These are phyloP conservation scores for Lentinus tigrinus DNA, from an alignment of 768 basidiomycete genomes.

Conservation along the genomic window DNA sequence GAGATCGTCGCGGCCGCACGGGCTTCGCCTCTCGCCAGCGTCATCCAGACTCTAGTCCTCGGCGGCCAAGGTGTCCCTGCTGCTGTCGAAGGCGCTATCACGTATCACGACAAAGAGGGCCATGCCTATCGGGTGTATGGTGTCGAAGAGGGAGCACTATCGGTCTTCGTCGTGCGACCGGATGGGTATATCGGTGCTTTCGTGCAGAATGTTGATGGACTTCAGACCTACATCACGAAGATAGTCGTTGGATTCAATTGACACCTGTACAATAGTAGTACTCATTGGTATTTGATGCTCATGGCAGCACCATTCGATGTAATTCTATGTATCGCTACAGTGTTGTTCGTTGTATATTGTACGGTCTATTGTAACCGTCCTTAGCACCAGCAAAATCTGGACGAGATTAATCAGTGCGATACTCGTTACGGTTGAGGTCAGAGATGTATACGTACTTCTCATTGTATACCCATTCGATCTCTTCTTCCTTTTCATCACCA, in stretches of 20 bases:
- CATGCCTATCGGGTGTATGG: slow-evolving; percentile 10
- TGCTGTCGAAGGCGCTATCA: neutral
- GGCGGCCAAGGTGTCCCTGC: neutral
- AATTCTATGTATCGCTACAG: neutral
- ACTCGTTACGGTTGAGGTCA: neutral
- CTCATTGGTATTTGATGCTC: no score
- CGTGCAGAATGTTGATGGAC: neutral
- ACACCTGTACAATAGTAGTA: no score
- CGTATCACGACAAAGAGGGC: slow-evolving; percentile 9
- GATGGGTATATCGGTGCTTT: slow-evolving; percentile 16
- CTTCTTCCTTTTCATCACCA: slow-evolving; percentile 11
- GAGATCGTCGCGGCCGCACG: neutral
- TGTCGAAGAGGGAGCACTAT: neutral
- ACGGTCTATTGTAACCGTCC: neutral
- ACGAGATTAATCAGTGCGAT: neutral
- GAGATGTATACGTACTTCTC: slow-evolving; percentile 15
- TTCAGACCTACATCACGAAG: neutral
- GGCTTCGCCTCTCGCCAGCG: neutral
- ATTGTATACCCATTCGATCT: slow-evolving; percentile 19
- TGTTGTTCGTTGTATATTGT: no score
- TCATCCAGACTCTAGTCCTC: neutral
- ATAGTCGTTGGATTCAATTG: no score
- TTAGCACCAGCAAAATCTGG: slow-evolving; percentile 20
- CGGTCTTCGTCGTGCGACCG: slow-evolving; percentile 12
- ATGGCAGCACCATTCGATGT: no score